phyloP scores from a whole-genome alignment of 2,329 filamentous ascomycete species.

The Xylariaceae sp. region DNA sequence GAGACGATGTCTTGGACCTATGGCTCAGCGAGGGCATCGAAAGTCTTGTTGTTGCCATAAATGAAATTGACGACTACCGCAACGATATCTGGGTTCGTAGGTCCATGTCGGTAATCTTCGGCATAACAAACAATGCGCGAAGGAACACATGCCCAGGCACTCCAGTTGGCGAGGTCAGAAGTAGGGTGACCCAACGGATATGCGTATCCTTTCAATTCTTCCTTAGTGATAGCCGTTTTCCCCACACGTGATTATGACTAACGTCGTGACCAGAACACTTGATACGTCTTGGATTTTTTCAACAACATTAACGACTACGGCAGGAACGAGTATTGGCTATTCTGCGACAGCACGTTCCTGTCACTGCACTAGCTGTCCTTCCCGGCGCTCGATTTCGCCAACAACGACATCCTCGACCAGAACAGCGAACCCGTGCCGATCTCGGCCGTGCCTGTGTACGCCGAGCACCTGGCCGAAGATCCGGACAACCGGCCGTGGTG shows the following conservation, averaged over 20 bases:
- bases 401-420: not conserved
- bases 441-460: not conserved
- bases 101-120: not conserved
- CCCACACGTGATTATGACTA: not conserved
- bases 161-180: not conserved
- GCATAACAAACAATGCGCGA: not conserved
- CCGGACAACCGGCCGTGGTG: not conserved
- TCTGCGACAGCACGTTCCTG: not conserved
- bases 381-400: not conserved
- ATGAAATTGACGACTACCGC: not conserved
- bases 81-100: not conserved
- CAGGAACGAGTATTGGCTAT: not conserved
- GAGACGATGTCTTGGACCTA: not conserved
- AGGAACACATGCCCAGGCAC: not conserved
- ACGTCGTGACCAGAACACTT: not conserved
- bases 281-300: not conserved
- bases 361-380: not conserved
- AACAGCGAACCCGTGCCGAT: not conserved
- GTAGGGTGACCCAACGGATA: not conserved
- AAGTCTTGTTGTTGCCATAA: not conserved
- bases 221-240: not conserved
- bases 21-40: not conserved
- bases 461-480: not conserved
- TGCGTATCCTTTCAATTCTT: not conserved
- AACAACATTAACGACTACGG: not conserved